Base-by-base conservation (phyloP, 2,329 filamentous ascomycete genomes). In the Fusarium sp. region DNA sequence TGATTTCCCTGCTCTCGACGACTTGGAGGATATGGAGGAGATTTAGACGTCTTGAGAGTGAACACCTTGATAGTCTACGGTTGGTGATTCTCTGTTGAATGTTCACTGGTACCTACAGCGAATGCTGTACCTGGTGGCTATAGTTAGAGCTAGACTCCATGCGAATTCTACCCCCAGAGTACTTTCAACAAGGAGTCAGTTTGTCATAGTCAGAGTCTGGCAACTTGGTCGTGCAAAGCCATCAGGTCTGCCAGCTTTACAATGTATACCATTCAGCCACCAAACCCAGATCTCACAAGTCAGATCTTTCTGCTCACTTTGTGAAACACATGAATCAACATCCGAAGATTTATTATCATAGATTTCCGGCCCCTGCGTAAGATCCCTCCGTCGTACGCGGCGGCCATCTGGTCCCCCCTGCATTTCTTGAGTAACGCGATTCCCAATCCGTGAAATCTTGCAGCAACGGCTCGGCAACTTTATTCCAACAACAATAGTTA, bases 1-100 rank as follows among this genome's bases (percentile, higher is more conserved):
- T 25, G 90, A 95, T 72, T 96, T 87, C 75, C 89, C 90, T 3
- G 85, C 86, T 35, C 84, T 94, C 67, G 89, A 95, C 79, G 89
- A 95, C 77, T 84, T 94, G 72, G 93, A 94, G 79, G 91, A 93
- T 71, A 92, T 94, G 86, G 92, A 93, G 80, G 91, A 93, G 83
- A 92, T 92, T 63, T 92, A 80, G 47, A 54, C 33, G 22, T 36
- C 25, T 36, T 7, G 31, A 27, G 25, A 10, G n/a, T n/a, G 31
- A 36, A 14, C 31, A 25, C 12, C 15, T 45, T 5, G 22, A 18
- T 18, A 39, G 33, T 46, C 17, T 55, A 35, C 27, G 33, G 20
- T 35, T 38, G 41, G 17, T 22, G 12, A 14, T 35, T 18, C n/a
- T 44, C 27, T 27, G 12, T 20, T 35, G 39, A 27, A 9, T 25